These are phyloP conservation scores for Globisporangium solare DNA, from an alignment of 352 stramenopile genomes.

Conservation along the genomic window DNA sequence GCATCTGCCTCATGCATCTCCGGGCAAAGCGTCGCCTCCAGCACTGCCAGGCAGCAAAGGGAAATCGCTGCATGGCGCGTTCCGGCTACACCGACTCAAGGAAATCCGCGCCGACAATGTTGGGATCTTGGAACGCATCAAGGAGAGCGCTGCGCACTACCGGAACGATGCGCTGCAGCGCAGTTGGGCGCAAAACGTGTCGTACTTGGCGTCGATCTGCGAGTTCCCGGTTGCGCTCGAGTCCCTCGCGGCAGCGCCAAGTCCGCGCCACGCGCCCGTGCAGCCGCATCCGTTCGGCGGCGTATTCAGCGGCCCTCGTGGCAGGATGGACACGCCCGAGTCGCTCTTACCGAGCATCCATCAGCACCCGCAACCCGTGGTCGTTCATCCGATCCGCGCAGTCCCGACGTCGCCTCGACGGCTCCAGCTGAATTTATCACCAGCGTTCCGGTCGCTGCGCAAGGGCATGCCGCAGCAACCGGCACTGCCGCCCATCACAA, in stretches of 20 bases:
- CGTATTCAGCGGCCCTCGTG: neutral
- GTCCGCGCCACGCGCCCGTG: slow-evolving; percentile 12
- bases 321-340: slow-evolving; percentile 7
- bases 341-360: slow-evolving; percentile 23
- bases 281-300: neutral
- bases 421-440: slow-evolving; percentile 48
- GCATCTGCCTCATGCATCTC: slow-evolving; percentile 1
- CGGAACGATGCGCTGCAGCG: slow-evolving; percentile 44
- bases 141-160: slow-evolving; percentile 60
- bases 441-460: slow-evolving; percentile 57
- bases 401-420: slow-evolving; percentile 51
- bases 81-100: slow-evolving; percentile 48
- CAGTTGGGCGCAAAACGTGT: slow-evolving; percentile 67
- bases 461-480: slow-evolving; percentile 67
- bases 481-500: slow-evolving; percentile 47
- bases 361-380: slow-evolving; percentile 1
- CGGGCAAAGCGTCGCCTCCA: slow-evolving; percentile 11
- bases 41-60: slow-evolving; percentile 16
- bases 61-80: slow-evolving; percentile 41
- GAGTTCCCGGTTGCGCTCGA: slow-evolving; percentile 40
- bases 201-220: slow-evolving; percentile 68
- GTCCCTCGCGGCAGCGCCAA: slow-evolving; percentile 9
- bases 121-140: slow-evolving; percentile 52
- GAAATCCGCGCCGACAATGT: slow-evolving; percentile 62
- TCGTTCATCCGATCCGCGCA: slow-evolving; percentile 50